phyloP scores from a whole-genome alignment of 2,329 filamentous ascomycete genomes.

The Chaetomiaceae sp. region DNA sequence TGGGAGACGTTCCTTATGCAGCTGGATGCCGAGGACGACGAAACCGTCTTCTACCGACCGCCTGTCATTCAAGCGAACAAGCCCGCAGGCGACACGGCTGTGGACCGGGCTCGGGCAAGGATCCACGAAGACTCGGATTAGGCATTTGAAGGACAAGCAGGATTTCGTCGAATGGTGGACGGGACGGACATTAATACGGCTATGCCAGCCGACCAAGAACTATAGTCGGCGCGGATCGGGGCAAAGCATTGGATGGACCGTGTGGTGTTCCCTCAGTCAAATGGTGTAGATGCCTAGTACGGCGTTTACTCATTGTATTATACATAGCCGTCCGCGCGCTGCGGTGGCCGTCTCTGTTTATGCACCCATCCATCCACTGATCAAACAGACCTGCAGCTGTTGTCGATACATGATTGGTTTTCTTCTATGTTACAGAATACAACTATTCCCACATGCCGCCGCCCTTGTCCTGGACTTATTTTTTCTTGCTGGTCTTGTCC shows the following conservation, averaged over 20 bases:
- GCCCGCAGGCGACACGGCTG: slow-evolving; percentile 52
- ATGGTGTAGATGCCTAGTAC: not conserved
- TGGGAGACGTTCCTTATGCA: slow-evolving; percentile 99
- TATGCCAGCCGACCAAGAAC: not conserved
- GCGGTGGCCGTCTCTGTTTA: not conserved
- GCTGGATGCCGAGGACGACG: slow-evolving; percentile 88
- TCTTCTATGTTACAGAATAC: slow-evolving; percentile 17
- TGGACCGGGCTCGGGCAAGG: slow-evolving; percentile 55
- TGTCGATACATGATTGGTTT: slow-evolving; percentile 7
- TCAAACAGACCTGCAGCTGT: not conserved
- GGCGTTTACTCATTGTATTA: slow-evolving; percentile 20
- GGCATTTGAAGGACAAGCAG: slow-evolving; percentile 18
- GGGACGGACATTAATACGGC: not conserved
- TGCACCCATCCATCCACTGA: not conserved
- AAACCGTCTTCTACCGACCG: slow-evolving; percentile 60
- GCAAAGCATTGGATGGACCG: not conserved
- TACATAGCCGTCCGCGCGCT: slow-evolving; percentile 25
- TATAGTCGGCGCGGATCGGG: not conserved
- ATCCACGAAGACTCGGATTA: slow-evolving; percentile 60
- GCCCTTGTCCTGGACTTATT: slow-evolving; percentile 13
- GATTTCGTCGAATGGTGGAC: not conserved
- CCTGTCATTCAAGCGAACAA: slow-evolving; percentile 54
- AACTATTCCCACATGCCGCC: not conserved
- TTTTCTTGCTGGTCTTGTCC: slow-evolving; percentile 38
- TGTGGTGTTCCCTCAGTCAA: not conserved